phyloP scores from a whole-genome alignment of 768 basidiomycete species.

The Cyathus striatus region DNA sequence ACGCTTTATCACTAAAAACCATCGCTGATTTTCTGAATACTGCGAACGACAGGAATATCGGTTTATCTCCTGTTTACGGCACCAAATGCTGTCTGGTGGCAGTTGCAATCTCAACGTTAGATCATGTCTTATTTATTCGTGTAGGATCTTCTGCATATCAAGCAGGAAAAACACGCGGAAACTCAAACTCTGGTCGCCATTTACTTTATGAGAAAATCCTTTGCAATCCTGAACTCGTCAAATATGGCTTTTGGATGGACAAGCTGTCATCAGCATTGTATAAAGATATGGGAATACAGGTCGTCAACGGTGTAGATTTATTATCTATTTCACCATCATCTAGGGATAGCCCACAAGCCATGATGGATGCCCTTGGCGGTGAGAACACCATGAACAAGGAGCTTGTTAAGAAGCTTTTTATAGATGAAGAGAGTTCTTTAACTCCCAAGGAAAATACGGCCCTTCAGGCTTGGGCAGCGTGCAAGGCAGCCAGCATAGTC shows the following conservation, averaged over 20 bases:
- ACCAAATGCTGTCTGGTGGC: constrained; percentile 23
- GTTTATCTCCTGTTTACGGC: constrained; percentile 38
- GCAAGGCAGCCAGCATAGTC: constrained; percentile 27
- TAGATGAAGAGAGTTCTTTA: constrained; percentile 13
- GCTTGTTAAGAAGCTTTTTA: constrained; percentile 24
- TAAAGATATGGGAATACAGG: constrained; percentile 28
- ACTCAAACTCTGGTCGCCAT: constrained; percentile 6
- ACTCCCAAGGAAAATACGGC: constrained; percentile 18
- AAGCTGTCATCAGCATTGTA: constrained; percentile 32
- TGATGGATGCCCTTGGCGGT: constrained; percentile 33
- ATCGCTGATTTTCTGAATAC: too few species aligned
- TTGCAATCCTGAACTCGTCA: constrained; percentile 16
- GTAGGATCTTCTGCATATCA: constrained; percentile 13
- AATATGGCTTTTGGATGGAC: constrained; percentile 44
- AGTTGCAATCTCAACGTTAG: constrained; percentile 34
- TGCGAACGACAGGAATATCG: too few species aligned
- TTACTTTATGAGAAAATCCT: constrained; percentile 28
- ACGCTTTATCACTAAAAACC: too few species aligned
- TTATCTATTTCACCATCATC: constrained; percentile 20
- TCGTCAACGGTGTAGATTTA: constrained; percentile 34
- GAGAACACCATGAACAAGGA: constrained; percentile 18
- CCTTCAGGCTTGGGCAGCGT: constrained; percentile 41
- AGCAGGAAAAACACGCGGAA: constrained; percentile 2
- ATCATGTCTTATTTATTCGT: constrained; percentile 27
- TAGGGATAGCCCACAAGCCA: constrained; percentile 26